Evolutionary conservation across 2,329 filamentous ascomycete genomes (phyloP).

Genomic region (Bipolaris sorokiniana): DNA sequence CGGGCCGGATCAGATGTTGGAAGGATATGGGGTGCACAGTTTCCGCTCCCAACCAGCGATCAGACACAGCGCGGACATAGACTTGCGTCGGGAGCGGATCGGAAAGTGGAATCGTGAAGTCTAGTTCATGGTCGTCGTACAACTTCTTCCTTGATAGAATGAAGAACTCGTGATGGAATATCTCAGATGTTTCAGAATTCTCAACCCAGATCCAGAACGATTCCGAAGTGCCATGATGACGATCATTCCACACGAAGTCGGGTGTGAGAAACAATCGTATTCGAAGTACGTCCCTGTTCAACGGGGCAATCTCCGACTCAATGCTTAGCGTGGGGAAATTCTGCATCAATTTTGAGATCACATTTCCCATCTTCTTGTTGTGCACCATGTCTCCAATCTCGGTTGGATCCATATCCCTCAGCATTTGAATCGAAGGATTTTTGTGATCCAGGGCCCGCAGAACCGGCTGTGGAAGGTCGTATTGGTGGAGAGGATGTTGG

Average conservation of each 20-base stretch:
- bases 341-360: slow-evolving; percentile 78
- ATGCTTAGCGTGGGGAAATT: slow-evolving; percentile 92
- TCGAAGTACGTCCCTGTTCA: slow-evolving; percentile 93
- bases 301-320: slow-evolving; percentile 90
- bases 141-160: slow-evolving; percentile 89
- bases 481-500: slow-evolving; percentile 93
- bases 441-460: slow-evolving; percentile 86
- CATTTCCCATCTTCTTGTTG: slow-evolving; percentile 84
- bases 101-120: slow-evolving; percentile 93
- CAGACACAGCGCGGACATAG: slow-evolving; percentile 91
- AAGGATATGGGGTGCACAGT: slow-evolving; percentile 96
- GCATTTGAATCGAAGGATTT: slow-evolving; percentile 76
- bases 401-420: slow-evolving; percentile 90
- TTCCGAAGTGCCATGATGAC: slow-evolving; percentile 90
- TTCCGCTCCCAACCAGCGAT: slow-evolving; percentile 95
- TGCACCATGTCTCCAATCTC: slow-evolving; percentile 93
- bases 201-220: slow-evolving; percentile 99
- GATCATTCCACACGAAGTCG: slow-evolving; percentile 94
- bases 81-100: slow-evolving; percentile 95
- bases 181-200: slow-evolving; percentile 95
- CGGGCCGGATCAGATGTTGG: slow-evolving; percentile 94
- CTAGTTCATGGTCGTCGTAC: slow-evolving; percentile 94
- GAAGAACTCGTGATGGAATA: slow-evolving; percentile 97
- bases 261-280: slow-evolving; percentile 85
- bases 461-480: slow-evolving; percentile 84